Evolutionary conservation across 1,139 yeast species (phyloP).

Genomic region (Blastobotrys capitulatus): DNA sequence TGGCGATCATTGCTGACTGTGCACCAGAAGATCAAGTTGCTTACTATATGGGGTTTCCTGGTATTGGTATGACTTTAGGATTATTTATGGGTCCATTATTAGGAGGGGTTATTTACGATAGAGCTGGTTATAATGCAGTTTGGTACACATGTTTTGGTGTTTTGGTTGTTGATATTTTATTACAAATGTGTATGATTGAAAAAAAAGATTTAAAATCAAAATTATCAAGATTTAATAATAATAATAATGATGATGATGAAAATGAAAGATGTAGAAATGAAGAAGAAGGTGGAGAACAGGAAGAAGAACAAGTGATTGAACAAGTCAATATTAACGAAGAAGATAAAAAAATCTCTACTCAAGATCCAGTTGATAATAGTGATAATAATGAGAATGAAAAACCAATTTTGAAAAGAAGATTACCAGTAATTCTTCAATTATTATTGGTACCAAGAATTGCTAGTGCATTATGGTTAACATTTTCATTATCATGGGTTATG

Average conservation of each 20-base stretch:
- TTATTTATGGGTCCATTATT: constrained; percentile 33
- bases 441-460: constrained; percentile 23
- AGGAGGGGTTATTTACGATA: constrained; percentile 36
- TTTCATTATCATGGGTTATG: constrained; percentile 31
- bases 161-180: constrained; percentile 29
- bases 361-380: no score
- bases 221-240: constrained; percentile 8
- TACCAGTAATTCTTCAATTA: constrained; percentile 11
- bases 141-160: constrained; percentile 32
- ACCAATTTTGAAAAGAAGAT: background rate
- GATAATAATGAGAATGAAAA: background rate
- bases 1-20: constrained; percentile 34
- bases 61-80: constrained; percentile 31
- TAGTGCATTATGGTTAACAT: constrained; percentile 25
- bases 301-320: background rate
- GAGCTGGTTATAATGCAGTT: constrained; percentile 33
- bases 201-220: constrained; percentile 12
- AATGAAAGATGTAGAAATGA: background rate
- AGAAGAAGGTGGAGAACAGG: background rate
- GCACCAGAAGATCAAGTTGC: constrained; percentile 28
- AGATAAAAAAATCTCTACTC: background rate
- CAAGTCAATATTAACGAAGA: background rate
- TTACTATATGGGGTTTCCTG: constrained; percentile 31
- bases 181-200: constrained; percentile 33
- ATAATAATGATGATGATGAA: background rate